Percentiles rank a stretch among this genome's conserved stretches.
Conservation (phyloP, 495 filamentous ascomycete species). For the Achaetomiella virescens region DNA sequence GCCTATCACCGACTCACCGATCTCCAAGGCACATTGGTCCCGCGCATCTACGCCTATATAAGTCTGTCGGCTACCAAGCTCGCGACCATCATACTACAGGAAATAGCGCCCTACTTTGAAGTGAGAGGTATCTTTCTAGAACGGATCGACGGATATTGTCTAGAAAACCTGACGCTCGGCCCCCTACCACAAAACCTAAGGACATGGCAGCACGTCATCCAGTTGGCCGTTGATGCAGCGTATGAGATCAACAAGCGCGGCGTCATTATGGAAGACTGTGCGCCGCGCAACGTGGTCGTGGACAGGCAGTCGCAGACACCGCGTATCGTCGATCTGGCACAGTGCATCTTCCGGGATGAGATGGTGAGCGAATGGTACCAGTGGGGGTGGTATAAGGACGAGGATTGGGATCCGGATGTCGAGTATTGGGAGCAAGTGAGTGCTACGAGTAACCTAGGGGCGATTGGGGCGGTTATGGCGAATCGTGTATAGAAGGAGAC, state of each 20-base stretch:
- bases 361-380: not conserved
- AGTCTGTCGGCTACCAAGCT: slow-evolving; percentile 3
- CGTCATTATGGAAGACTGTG: slow-evolving; percentile 5
- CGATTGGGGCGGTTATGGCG: slow-evolving; percentile 3
- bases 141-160: slow-evolving; percentile 7
- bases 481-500: not conserved
- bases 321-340: slow-evolving; percentile 10
- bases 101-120: slow-evolving; percentile 5
- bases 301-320: slow-evolving; percentile 9
- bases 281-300: slow-evolving; percentile 2
- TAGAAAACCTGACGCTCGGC: not conserved
- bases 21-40: not conserved
- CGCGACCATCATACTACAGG: not conserved
- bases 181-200: slow-evolving; percentile 1
- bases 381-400: slow-evolving; percentile 2
- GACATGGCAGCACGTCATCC: slow-evolving; percentile 6
- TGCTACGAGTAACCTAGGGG: not conserved
- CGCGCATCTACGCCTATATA: not conserved
- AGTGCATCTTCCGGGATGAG: slow-evolving; percentile 3
- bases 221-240: slow-evolving; percentile 6
- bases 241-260: slow-evolving; percentile 7
- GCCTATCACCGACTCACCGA: slow-evolving; percentile 6
- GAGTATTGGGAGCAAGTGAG: no score
- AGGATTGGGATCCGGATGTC: slow-evolving; percentile 8
- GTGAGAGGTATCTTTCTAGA: slow-evolving; percentile 6